Conservation (phyloP, 2,329 filamentous ascomycete genomes). For the Diaporthe sp. region DNA sequence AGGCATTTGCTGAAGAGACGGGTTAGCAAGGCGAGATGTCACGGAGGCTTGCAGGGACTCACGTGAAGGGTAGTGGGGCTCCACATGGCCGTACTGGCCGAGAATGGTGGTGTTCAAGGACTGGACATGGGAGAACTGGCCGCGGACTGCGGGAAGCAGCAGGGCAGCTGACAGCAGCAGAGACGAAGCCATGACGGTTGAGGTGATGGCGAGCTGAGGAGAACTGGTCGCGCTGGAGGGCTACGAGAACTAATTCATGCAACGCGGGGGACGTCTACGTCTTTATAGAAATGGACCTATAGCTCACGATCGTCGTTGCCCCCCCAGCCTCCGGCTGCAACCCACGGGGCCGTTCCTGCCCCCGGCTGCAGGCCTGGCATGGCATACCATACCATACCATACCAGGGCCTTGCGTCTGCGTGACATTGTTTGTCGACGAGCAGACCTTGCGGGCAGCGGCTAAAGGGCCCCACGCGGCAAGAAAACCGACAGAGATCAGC, state of each 20-base stretch:
- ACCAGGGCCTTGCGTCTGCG: background rate
- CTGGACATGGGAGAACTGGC: slow-evolving; percentile 51
- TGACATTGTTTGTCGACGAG: background rate
- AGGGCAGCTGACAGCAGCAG: slow-evolving; percentile 30
- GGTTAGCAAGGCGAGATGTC: background rate
- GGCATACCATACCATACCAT: no score
- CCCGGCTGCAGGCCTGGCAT: background rate
- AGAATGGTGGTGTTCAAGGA: slow-evolving; percentile 53
- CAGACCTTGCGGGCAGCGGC: background rate
- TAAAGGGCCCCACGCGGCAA: background rate
- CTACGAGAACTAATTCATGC: background rate
- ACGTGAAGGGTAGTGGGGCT: slow-evolving; percentile 50
- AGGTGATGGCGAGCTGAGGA: slow-evolving; percentile 19
- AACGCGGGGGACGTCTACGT: background rate
- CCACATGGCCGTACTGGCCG: slow-evolving; percentile 51
- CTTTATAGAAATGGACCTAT: background rate
- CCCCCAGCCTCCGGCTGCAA: background rate
- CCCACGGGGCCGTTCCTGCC: background rate
- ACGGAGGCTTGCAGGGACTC: slow-evolving; percentile 40
- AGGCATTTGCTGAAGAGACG: slow-evolving; percentile 45
- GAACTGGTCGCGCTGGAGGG: slow-evolving; percentile 16
- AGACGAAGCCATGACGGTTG: slow-evolving; percentile 24
- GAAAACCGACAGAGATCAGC: slow-evolving; percentile 21
- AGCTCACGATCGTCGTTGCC: background rate
- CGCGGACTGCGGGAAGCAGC: slow-evolving; percentile 31